Base-by-base conservation (phyloP, 1,284 basidiomycete genomes). In the Vanrija sp. region DNA sequence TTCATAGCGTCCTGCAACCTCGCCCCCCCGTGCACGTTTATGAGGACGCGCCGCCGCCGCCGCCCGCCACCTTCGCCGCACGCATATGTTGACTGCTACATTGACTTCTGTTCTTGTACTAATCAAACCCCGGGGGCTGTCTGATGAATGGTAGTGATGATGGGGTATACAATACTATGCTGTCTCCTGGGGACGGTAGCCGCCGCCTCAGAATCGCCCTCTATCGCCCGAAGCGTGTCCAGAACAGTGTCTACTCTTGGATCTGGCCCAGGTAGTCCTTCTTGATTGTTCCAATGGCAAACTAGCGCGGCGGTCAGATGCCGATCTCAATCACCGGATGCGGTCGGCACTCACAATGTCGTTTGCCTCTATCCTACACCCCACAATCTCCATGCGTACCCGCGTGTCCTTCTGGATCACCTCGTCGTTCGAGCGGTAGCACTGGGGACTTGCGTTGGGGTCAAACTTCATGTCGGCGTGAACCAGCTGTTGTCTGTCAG, bases 291-390 rank as follows among this genome's bases (percentile, higher is more conserved):
- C 89, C 90, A 61, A 94, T 94, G 2, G 89, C 89, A 66, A 93
- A 94, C 89, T 92, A 56, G 4, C 15, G 49, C 48, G 27, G 47
- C 51, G 20, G 46, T 7, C 39, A 39, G 38, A 44, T 6, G 45
- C 45, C 27, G 43, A 39, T 16, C n/a, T n/a, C n/a, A n/a, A n/a
- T 27, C 37, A 15, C 18, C 25, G 45, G 45, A 41, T 52, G 45
- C 47, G 12, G 43, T 43, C 53, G 15, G 16, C 16, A 82, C 87
- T 64, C 71, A 93, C 91, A 66, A 98, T 97, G 75, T 98, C 94
- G 23, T 92, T 97, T 19, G 94, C 94, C 71, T 98, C 95, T 8
- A 97, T 89, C 67, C 95, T 85, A 25, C 93, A 96, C 25, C 95
- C 95, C 16, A 98, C 93, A 51, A 98, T 93, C 76, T 97, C 95